Evolutionary conservation across 306 rosid species (phyloP), one percentile per base, ranked within the genome.

Genomic region (Astragalus glycyphyllos): DNA sequence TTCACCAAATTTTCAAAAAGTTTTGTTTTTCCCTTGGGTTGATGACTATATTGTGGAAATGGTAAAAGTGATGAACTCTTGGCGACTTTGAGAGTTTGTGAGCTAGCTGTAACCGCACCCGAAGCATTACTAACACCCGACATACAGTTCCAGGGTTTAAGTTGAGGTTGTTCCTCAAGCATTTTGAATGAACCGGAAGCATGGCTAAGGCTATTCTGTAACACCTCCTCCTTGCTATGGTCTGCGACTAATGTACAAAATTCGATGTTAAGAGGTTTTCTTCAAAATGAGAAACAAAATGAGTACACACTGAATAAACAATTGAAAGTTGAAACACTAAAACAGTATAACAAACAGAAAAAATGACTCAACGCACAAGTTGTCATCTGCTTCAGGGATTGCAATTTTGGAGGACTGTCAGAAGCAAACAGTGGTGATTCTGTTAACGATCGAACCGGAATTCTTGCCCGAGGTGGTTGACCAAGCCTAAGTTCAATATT

Each of bases 401-500:
- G 72, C 35, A 59, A 68, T 64, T 84, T 86, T 17, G 80, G 70
- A 35, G 86, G 83, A 79, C 80, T 68, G 68, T 37, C 78, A 61
- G 42, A 68, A 17, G 84, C 77, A 74, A 80, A 67, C 46, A 51
- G 68, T 13, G 72, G 84, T 51, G 84, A 76, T 70, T 85, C 87
- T 37, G 37, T 20, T 54, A 80, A 58, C 14, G 88, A 65, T 17
- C 55, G 45, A 77, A 78, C 76, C 73, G 79, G 63, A 69, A 68
- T 73, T 79, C 84, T 81, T 26, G 71, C 72, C 58, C 80, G 81
- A 65, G 77, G 74, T 55, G 85, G 82, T 70, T 88, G 91, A 68
- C 91, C 95, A 71, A 86, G 91, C 79, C 81, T 82, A 67, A 84
- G 78, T 75, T 84, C 88, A 62, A 86, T 56, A 75, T 80, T 84